phyloP scores from a whole-genome alignment of 495 filamentous ascomycete genomes.

The Podospora anserina region DNA sequence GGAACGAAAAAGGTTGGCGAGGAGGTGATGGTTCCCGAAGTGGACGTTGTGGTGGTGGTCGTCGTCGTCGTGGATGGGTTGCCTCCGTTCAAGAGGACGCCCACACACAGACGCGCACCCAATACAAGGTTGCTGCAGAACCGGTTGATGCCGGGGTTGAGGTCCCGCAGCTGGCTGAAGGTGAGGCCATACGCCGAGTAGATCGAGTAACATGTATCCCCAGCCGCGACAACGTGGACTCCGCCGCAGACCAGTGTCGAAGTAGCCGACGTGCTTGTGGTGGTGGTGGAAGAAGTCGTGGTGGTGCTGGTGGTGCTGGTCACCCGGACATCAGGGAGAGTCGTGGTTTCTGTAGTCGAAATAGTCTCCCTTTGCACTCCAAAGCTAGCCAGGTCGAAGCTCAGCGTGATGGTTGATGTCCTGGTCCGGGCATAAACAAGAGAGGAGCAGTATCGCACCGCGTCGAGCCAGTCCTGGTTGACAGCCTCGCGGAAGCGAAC shows the following conservation, averaged over 20 bases:
- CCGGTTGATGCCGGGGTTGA: neutral
- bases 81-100: neutral
- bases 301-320: neutral
- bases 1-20: neutral
- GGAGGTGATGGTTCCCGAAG: neutral
- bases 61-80: neutral
- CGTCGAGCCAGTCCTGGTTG: neutral
- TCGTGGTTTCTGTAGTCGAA: neutral
- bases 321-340: neutral
- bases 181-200: neutral
- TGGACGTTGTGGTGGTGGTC: conserved; percentile 1
- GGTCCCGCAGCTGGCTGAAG: neutral
- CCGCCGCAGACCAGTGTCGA: neutral
- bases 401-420: neutral
- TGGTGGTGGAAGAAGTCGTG: neutral
- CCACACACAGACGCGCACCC: neutral
- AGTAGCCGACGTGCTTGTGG: neutral
- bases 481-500: neutral
- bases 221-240: neutral
- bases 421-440: neutral
- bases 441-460: neutral
- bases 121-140: neutral
- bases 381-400: neutral
- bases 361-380: neutral
- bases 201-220: neutral